Base-by-base conservation (phyloP, 208 protist species). In the Novymonas esmeraldas region DNA sequence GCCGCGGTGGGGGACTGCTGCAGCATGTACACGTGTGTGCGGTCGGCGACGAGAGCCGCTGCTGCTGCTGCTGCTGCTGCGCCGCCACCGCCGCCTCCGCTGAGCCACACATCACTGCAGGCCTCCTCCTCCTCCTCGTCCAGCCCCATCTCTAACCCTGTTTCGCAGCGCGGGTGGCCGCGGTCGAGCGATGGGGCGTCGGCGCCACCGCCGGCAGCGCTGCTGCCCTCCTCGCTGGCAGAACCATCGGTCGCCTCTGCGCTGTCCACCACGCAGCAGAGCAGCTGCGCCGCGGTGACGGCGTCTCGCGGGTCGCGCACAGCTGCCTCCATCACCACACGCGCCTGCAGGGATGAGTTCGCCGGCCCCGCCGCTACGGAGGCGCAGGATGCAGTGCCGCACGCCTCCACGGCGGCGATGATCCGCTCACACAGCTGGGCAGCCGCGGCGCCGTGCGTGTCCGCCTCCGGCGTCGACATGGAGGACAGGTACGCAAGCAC, bases 261-360 rank as follows among this genome's bases (percentile, higher is more conserved):
- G 29, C 22, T 18, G 2, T 54, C 41, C 51, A 73, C 49, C 20
- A 65, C 49, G 39, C 67, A 73, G 20, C 67, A 62, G 33, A 73
- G 59, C 36, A 73, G 42, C 58, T 44, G 33, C 36, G 33, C 33
- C 16, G 24, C 26, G n/a, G n/a, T n/a, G n/a, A n/a, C n/a, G n/a
- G n/a, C n/a, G n/a, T n/a, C n/a, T n/a, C n/a, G n/a, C n/a, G n/a
- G n/a, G n/a, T n/a, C n/a, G n/a, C n/a, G n/a, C n/a, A 41, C 36
- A 5, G 36, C 36, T 5, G 11, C 36, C 5, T 11, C 36, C 36
- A 11, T 41, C 36, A 41, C 36, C 36, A 41, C 36, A 41, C 36
- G 11, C 36, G 36, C 5, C 36, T 14, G 36, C 36, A 41, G 36
- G 7, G 5, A 11, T 11, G 36, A 5, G 36, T 11, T 41, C 36